phyloP scores from a whole-genome alignment of 495 filamentous ascomycete genomes.

The Penicillium daleae region DNA sequence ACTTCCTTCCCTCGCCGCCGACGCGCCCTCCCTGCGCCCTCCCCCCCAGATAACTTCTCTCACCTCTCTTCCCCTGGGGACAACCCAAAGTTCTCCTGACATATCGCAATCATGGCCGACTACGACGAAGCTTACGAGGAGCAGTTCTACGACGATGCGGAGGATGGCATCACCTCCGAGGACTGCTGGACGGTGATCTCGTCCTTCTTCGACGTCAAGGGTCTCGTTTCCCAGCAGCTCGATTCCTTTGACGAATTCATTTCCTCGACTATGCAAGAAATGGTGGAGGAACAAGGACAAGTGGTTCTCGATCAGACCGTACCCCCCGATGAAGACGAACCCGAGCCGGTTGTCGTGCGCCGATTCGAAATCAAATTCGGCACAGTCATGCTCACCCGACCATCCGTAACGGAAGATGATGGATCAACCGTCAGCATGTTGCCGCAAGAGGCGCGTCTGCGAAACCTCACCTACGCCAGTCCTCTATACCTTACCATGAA shows the following conservation, averaged over 20 bases:
- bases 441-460: conserved; percentile 90
- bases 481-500: conserved; percentile 85
- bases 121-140: conserved; percentile 57
- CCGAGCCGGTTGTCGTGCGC: conserved; percentile 74
- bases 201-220: conserved; percentile 93
- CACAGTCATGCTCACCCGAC: conserved; percentile 77
- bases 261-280: conserved; percentile 85
- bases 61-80: not conserved
- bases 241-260: conserved; percentile 99
- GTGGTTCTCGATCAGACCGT: conserved; percentile 88
- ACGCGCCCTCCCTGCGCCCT: conserved; percentile 41
- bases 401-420: conserved; percentile 89
- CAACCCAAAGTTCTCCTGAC: not conserved
- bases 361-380: conserved; percentile 95
- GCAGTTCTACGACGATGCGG: conserved; percentile 64
- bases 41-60: conserved; percentile 14
- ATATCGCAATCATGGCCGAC: conserved; percentile 51
- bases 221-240: conserved; percentile 94
- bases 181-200: conserved; percentile 98
- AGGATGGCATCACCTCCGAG: conserved; percentile 75
- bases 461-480: conserved; percentile 92
- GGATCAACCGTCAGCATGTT: conserved; percentile 79
- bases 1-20: conserved; percentile 22
- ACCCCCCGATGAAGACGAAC: conserved; percentile 67
- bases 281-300: conserved; percentile 84